A percentile compares a stretch with the other conserved stretches of the same genome.
phyloP scores from a whole-genome alignment of 257 asterid genomes.

The Paraleonurus japonicus region DNA sequence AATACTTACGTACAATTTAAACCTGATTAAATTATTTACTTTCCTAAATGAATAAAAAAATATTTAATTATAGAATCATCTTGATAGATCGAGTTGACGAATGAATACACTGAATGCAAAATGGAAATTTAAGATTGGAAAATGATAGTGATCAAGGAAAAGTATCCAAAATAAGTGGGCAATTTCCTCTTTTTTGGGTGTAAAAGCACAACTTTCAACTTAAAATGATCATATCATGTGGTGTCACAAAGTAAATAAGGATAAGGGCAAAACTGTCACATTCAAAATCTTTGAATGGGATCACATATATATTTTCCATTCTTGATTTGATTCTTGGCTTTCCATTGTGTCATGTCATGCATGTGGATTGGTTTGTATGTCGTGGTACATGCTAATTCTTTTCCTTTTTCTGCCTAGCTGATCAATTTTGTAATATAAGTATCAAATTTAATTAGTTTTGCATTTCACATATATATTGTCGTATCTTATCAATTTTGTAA shows the following conservation, averaged over 20 bases:
- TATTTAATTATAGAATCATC: not conserved
- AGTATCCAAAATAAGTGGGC: conserved; percentile 11
- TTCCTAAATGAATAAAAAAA: not conserved
- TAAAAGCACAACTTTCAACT: conserved; percentile 21
- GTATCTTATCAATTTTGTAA: not conserved
- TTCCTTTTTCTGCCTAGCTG: conserved; percentile 2
- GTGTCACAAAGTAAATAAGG: conserved; percentile 15
- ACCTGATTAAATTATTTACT: not conserved
- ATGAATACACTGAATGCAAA: not conserved
- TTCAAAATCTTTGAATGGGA: conserved; percentile 24
- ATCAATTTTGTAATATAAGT: not conserved
- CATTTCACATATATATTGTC: too few relatives aligned
- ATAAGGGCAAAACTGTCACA: conserved; percentile 24
- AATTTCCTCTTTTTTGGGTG: conserved; percentile 8
- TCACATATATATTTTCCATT: not conserved
- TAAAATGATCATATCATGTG: conserved; percentile 11
- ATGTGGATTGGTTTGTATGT: conserved; percentile 5
- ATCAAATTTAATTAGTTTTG: not conserved
- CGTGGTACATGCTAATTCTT: conserved; percentile 1
- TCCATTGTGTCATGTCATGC: conserved; percentile 26
- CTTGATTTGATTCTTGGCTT: conserved; percentile 30
- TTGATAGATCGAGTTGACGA: not conserved
- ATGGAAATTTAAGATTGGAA: conserved; percentile 6
- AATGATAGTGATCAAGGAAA: not conserved
- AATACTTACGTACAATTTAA: too few relatives aligned